Conservation (phyloP, 768 basidiomycete species). For the Dentipellis fragilis region DNA sequence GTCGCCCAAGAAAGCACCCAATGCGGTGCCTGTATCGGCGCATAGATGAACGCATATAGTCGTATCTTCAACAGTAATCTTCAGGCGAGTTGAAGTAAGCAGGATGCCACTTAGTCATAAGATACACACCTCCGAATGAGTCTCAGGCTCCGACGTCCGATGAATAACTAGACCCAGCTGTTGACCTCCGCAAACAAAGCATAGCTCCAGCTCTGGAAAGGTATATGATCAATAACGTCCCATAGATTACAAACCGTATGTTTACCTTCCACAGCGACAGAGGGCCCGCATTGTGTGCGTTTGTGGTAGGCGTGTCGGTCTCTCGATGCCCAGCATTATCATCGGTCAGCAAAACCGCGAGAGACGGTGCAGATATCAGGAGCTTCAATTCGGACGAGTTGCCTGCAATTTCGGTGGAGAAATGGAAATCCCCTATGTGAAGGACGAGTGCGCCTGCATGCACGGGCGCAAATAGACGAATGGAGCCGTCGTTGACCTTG, state of each 20-base stretch:
- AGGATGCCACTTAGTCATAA: not conserved
- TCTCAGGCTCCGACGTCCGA: constrained; percentile 1
- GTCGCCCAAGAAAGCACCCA: constrained; percentile 47
- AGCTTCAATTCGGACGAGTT: constrained; percentile 49
- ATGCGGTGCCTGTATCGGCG: constrained; percentile 61
- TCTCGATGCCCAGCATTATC: constrained; percentile 29
- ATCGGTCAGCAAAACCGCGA: constrained; percentile 47
- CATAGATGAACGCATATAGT: constrained; percentile 58
- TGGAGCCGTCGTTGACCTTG: constrained; percentile 53
- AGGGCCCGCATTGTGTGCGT: not conserved
- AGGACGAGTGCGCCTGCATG: constrained; percentile 59
- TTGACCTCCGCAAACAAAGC: constrained; percentile 54
- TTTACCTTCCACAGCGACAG: constrained; percentile 55
- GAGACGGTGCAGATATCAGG: constrained; percentile 33
- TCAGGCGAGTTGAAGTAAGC: not conserved
- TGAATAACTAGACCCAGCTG: constrained; percentile 25
- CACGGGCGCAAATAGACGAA: constrained; percentile 46
- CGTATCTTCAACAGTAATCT: constrained; percentile 50
- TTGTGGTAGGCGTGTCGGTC: not conserved
- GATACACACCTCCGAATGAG: constrained; percentile 4
- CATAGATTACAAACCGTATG: not conserved
- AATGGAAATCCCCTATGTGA: constrained; percentile 54
- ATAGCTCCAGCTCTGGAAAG: constrained; percentile 48
- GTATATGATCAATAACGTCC: not conserved
- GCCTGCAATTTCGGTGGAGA: constrained; percentile 65